Percentiles rank a stretch among this genome's conserved stretches.
Evolutionary conservation across 441 rosid species (phyloP).

Genomic region (Syzygium malaccense): DNA sequence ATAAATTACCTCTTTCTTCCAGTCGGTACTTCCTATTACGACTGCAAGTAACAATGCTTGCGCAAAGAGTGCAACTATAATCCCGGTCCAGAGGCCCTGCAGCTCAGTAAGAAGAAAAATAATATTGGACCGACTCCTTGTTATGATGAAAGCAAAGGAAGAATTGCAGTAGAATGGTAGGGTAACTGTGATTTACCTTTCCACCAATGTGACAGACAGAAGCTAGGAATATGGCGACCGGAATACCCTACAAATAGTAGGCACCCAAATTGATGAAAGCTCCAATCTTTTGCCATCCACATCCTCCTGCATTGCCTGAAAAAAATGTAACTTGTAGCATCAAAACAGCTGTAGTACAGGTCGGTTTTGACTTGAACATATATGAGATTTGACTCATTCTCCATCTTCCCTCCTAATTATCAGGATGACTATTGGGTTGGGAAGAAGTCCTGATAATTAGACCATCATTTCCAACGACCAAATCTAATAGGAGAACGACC

Average conservation of each 20-base stretch:
- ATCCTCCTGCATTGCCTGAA: neutral
- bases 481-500: no score
- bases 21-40: neutral
- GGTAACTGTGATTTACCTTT: neutral
- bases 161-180: neutral
- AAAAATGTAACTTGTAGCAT: neutral
- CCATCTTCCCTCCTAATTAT: neutral
- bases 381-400: neutral
- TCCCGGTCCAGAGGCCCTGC: neutral
- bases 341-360: neutral
- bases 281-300: neutral
- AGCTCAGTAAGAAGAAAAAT: neutral
- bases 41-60: neutral
- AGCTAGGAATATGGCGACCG: neutral
- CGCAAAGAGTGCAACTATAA: neutral
- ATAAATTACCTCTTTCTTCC: neutral
- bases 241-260: neutral
- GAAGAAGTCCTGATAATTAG: neutral
- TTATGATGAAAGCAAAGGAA: neutral
- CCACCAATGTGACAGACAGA: neutral
- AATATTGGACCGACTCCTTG: neutral
- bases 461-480: neutral
- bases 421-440: neutral
- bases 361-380: neutral
- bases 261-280: neutral